phyloP scores from a whole-genome alignment of 164 flowering plant genomes.

The Cinnamomum micranthum region DNA sequence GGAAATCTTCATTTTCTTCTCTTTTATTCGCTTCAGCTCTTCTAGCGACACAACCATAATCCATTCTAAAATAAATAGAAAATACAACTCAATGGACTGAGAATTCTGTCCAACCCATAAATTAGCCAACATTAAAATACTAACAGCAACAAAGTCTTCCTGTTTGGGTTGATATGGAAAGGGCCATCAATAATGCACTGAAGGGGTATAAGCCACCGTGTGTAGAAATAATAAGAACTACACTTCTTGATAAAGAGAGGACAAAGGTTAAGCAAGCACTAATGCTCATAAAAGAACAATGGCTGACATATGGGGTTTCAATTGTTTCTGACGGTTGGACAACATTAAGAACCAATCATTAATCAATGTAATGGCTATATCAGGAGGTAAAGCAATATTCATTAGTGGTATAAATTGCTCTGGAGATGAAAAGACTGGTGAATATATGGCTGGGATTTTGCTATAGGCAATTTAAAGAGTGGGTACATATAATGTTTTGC shows the following conservation, averaged over 20 bases:
- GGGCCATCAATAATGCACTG: not conserved
- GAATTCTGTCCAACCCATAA: no score
- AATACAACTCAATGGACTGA: no score
- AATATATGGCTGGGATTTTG: not conserved
- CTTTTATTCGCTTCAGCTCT: no score
- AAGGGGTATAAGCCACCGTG: not conserved
- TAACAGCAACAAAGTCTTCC: no score
- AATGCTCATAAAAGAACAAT: not conserved
- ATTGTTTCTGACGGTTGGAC: not conserved
- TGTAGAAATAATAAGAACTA: not conserved
- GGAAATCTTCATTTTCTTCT: no score
- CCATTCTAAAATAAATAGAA: no score
- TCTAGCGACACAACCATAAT: no score
- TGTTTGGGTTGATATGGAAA: not conserved
- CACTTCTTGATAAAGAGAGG: not conserved
- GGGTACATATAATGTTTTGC: not conserved
- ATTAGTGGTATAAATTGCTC: not conserved
- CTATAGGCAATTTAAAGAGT: not conserved
- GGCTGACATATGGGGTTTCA: not conserved
- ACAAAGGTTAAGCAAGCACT: not conserved
- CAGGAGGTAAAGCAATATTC: not conserved
- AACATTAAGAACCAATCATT: not conserved
- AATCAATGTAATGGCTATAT: not conserved
- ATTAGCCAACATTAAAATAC: no score
- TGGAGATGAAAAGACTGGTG: not conserved